Percentiles rank a stretch among this genome's conserved stretches.
These are phyloP conservation scores for Saturnispora gosingensis DNA, from an alignment of 805 yeast genomes.

Conservation along the genomic window DNA sequence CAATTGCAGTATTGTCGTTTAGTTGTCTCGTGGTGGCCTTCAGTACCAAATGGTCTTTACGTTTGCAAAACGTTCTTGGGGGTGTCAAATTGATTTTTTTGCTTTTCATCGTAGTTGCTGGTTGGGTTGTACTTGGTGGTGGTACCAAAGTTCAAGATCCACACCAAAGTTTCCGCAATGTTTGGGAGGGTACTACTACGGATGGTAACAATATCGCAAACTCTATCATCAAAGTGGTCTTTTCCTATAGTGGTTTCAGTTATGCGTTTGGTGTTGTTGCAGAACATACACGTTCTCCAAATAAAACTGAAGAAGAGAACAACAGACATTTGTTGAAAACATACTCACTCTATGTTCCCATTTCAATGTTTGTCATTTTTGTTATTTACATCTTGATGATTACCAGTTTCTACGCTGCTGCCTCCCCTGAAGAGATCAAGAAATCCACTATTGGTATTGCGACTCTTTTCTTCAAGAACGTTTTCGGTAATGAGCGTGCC, in stretches of 20 bases:
- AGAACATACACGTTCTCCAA: constrained; percentile 32
- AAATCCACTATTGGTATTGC: constrained; percentile 64
- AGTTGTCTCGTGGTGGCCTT: constrained; percentile 55
- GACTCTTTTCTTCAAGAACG: constrained; percentile 63
- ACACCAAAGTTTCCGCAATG: constrained; percentile 26
- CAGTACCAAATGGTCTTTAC: constrained; percentile 56
- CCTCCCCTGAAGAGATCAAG: constrained; percentile 45
- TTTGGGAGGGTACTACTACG: constrained; percentile 33
- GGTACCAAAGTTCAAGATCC: constrained; percentile 33
- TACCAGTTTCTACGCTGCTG: constrained; percentile 75
- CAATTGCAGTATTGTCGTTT: constrained; percentile 63
- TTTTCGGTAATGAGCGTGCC: constrained; percentile 54
- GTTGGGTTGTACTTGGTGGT: constrained; percentile 79
- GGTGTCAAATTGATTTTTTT: constrained; percentile 66
- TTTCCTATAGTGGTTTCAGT: constrained; percentile 33
- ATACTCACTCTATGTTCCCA: constrained; percentile 65
- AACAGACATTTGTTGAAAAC: constrained; percentile 34
- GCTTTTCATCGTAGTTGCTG: constrained; percentile 60
- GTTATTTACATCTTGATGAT: constrained; percentile 67
- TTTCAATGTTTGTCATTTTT: constrained; percentile 51
- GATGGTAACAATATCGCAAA: constrained; percentile 35
- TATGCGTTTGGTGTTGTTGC: constrained; percentile 33
- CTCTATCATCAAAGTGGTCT: constrained; percentile 36
- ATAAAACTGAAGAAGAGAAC: constrained; percentile 40
- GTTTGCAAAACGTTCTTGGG: constrained; percentile 58